phyloP scores from a whole-genome alignment of 192 early-diverging fungal genomes.

The Obelidium mucronatum region DNA sequence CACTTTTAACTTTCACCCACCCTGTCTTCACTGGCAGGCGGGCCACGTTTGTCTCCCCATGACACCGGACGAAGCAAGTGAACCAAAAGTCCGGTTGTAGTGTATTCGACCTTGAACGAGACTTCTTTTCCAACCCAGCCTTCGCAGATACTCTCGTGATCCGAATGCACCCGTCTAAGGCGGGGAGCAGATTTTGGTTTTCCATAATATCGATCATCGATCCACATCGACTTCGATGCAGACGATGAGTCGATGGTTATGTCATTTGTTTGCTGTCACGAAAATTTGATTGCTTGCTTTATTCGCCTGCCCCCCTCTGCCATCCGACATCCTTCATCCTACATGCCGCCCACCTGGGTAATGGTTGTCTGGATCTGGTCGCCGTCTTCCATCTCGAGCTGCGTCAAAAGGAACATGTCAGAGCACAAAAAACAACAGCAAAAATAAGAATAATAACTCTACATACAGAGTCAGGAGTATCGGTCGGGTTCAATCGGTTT shows the following conservation, averaged over 20 bases:
- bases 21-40: conserved; percentile 80
- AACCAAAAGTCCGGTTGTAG: conserved; percentile 64
- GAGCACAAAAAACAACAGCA: not conserved
- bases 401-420: not conserved
- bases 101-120: conserved; percentile 81
- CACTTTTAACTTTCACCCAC: conserved; percentile 77
- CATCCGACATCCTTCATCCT: too few species aligned
- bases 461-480: conserved; percentile 85
- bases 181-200: not conserved
- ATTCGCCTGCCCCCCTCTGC: too few species aligned
- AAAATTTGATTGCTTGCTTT: too few species aligned
- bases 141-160: conserved; percentile 89
- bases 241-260: not conserved
- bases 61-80: conserved; percentile 49
- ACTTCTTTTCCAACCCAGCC: conserved; percentile 90
- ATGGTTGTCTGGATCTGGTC: conserved; percentile 96
- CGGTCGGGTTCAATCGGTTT: conserved; percentile 75
- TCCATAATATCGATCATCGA: not conserved
- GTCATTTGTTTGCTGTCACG: not conserved
- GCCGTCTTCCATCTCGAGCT: conserved; percentile 95
- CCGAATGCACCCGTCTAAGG: conserved; percentile 68
- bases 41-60: conserved; percentile 72
- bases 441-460: not conserved
- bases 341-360: conserved; percentile 91
- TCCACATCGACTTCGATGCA: not conserved